Evolutionary conservation across 2,329 filamentous ascomycete species (phyloP).

Genomic region (Pyrenophora teres): DNA sequence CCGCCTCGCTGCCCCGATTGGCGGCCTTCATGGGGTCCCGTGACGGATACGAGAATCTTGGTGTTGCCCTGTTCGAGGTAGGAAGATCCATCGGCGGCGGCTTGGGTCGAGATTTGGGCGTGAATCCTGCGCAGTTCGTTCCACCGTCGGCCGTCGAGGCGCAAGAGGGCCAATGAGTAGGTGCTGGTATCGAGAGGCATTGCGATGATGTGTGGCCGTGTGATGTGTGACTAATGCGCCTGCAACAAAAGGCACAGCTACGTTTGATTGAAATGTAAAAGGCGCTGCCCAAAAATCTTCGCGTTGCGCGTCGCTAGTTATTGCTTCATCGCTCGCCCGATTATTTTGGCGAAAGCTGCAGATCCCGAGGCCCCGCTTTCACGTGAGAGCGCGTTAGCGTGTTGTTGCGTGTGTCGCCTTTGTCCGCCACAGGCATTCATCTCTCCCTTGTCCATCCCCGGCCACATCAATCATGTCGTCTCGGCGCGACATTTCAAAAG

Average conservation of each 20-base stretch:
- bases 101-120: constrained; percentile 89
- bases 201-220: neutral
- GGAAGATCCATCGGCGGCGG: constrained; percentile 87
- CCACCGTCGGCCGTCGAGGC: constrained; percentile 80
- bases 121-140: constrained; percentile 91
- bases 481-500: constrained; percentile 15
- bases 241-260: neutral
- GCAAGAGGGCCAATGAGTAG: constrained; percentile 79
- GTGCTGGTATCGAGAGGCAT: constrained; percentile 97
- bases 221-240: neutral
- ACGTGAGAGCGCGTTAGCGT: constrained; percentile 37
- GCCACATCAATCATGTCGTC: constrained; percentile 22
- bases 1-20: constrained; percentile 54
- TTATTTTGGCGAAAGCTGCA: constrained; percentile 11
- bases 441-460: neutral
- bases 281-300: no score
- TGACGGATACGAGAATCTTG: constrained; percentile 90
- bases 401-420: constrained; percentile 3
- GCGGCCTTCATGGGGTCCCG: constrained; percentile 77
- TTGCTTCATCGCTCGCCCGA: neutral
- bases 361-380: constrained; percentile 24
- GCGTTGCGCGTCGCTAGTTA: neutral
- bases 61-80: constrained; percentile 98
- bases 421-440: neutral
- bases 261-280: neutral